These are phyloP conservation scores for Wickerhamomyces mucosus DNA, from an alignment of 805 yeast species.

Conservation along the genomic window DNA sequence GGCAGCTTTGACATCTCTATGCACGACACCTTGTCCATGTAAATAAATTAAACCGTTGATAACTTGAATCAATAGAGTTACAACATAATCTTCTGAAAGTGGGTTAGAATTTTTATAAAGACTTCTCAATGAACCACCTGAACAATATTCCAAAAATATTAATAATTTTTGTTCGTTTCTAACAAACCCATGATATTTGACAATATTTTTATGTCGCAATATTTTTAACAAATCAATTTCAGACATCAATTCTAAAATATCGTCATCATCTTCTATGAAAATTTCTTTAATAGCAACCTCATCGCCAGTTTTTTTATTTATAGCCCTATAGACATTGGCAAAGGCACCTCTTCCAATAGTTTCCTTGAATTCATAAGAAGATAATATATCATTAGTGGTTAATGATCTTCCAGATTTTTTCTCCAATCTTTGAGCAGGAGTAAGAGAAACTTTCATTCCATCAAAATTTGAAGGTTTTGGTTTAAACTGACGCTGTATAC, in stretches of 20 bases:
- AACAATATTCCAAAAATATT: conserved; percentile 68
- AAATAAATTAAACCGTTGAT: conserved; percentile 54
- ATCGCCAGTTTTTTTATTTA: conserved; percentile 54
- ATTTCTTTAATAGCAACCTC: conserved; percentile 78
- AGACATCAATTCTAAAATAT: conserved; percentile 40
- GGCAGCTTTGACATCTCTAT: conserved; percentile 71
- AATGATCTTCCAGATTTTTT: conserved; percentile 26
- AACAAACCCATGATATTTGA: conserved; percentile 86
- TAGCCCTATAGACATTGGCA: conserved; percentile 76
- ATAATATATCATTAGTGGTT: conserved; percentile 18
- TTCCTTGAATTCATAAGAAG: conserved; percentile 42
- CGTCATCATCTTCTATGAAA: conserved; percentile 62
- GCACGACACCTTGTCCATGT: conserved; percentile 60
- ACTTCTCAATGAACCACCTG: conserved; percentile 54
- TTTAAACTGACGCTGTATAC: neutral
- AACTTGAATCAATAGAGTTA: conserved; percentile 59
- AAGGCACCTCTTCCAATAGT: conserved; percentile 86
- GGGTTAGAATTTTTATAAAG: conserved; percentile 23
- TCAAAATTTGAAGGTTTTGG: conserved; percentile 2
- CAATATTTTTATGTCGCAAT: conserved; percentile 81
- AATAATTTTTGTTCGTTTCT: conserved; percentile 58
- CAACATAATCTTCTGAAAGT: conserved; percentile 53
- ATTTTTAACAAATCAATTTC: conserved; percentile 74
- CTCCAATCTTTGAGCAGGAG: conserved; percentile 45
- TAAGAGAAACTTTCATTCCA: conserved; percentile 19